A percentile compares a stretch with the other conserved stretches of the same genome.
Conservation (phyloP, 352 stramenopile species). For the Pseudoperonospora humuli region DNA sequence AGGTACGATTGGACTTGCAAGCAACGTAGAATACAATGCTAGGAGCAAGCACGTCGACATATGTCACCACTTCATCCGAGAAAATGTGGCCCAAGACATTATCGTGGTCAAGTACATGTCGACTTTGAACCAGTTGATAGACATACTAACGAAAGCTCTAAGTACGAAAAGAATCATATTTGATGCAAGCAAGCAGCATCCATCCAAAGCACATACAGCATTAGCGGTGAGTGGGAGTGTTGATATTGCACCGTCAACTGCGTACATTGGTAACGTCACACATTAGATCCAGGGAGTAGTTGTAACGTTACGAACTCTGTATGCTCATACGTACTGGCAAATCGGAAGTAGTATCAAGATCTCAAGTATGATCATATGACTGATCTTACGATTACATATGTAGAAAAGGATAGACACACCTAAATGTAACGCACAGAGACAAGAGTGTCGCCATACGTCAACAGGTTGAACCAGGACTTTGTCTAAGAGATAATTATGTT, state of each 20-base stretch:
- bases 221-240: constrained; percentile 5
- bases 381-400: not conserved
- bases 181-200: not conserved
- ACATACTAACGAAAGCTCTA: not conserved
- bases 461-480: too few relatives aligned
- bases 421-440: too few relatives aligned
- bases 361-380: too few relatives aligned
- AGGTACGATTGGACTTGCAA: not conserved
- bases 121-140: not conserved
- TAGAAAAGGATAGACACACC: not conserved
- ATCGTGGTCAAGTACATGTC: not conserved
- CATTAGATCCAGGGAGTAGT: too few relatives aligned
- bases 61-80: not conserved
- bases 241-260: constrained; percentile 1
- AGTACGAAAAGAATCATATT: not conserved
- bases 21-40: not conserved
- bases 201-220: not conserved
- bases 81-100: not conserved
- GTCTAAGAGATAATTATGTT: not conserved
- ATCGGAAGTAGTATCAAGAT: too few relatives aligned
- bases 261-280: too few relatives aligned
- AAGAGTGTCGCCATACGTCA: too few relatives aligned
- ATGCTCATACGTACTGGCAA: too few relatives aligned
- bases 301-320: too few relatives aligned
- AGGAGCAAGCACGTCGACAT: not conserved